These are phyloP conservation scores for Fraxinus floribunda DNA, from an alignment of 305 asterid genomes.

Conservation along the genomic window DNA sequence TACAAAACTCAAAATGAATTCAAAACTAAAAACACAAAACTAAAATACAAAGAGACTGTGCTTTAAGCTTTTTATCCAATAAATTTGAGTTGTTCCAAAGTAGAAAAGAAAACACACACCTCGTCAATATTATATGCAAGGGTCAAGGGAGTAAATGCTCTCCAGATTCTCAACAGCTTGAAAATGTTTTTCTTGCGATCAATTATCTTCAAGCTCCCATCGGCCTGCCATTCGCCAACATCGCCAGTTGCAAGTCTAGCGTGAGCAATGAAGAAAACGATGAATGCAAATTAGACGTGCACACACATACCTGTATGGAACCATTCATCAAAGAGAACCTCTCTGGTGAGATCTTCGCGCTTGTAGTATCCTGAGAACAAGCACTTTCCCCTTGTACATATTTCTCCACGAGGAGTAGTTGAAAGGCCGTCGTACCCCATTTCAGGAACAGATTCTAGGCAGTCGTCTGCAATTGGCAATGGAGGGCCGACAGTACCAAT, in stretches of 20 bases:
- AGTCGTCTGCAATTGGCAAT: constrained; percentile 61
- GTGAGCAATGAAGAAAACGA: not conserved
- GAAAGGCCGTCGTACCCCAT: constrained; percentile 75
- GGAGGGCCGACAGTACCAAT: constrained; percentile 84
- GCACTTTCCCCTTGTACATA: constrained; percentile 71
- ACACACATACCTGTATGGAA: constrained; percentile 63
- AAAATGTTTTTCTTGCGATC: constrained; percentile 85
- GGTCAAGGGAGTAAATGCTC: too few relatives aligned
- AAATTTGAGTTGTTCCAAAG: not conserved
- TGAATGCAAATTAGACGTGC: not conserved
- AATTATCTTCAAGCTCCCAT: constrained; percentile 84
- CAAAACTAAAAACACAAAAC: too few relatives aligned
- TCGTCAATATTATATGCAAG: too few relatives aligned
- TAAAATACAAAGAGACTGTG: too few relatives aligned
- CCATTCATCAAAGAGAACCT: constrained; percentile 73
- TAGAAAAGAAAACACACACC: not conserved
- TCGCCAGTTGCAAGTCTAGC: constrained; percentile 45
- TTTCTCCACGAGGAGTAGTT: constrained; percentile 67
- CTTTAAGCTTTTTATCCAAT: not conserved
- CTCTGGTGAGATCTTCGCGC: constrained; percentile 65
- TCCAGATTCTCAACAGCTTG: constrained; percentile 14
- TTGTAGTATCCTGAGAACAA: constrained; percentile 87
- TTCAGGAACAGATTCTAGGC: constrained; percentile 78
- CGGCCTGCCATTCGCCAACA: constrained; percentile 75
- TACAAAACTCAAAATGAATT: too few relatives aligned